Evolutionary conservation across 2,329 filamentous ascomycete species (phyloP).

Genomic region (Hypoxylon rubiginosum): DNA sequence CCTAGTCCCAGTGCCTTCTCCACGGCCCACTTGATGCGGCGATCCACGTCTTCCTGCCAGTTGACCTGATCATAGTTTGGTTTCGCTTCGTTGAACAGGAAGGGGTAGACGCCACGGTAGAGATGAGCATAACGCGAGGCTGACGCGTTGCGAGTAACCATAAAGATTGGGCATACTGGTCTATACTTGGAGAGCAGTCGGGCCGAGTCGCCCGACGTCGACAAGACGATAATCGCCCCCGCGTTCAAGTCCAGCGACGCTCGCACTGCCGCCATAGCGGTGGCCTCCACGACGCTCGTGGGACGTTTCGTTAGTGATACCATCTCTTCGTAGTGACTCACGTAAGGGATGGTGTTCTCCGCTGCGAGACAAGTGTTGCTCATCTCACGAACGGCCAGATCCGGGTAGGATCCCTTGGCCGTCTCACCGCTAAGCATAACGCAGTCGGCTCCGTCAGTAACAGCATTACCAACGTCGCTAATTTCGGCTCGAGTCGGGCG

Average conservation of each 20-base stretch:
- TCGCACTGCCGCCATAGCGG: constrained; percentile 96
- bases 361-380: constrained; percentile 96
- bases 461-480: constrained; percentile 97
- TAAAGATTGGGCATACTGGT: constrained; percentile 98
- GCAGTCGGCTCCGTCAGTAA: constrained; percentile 97
- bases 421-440: constrained; percentile 99
- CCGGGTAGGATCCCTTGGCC: constrained; percentile 95
- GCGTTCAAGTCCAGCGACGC: constrained; percentile 96
- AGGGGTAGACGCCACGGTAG: constrained; percentile 98
- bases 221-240: constrained; percentile 94
- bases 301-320: constrained; percentile 86
- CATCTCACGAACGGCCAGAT: constrained; percentile 96
- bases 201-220: constrained; percentile 94
- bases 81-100: constrained; percentile 93
- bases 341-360: constrained; percentile 97
- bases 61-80: constrained; percentile 92
- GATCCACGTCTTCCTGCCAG: constrained; percentile 99
- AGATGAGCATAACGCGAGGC: constrained; percentile 93
- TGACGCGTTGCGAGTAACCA: constrained; percentile 90
- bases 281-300: constrained; percentile 90
- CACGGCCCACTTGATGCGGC: constrained; percentile 97
- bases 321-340: constrained; percentile 96
- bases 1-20: constrained; percentile 86
- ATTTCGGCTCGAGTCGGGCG: constrained; percentile 98
- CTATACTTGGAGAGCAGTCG: constrained; percentile 98